Percentiles rank a stretch among this genome's conserved stretches.
Conservation (phyloP, 192 early-diverging fungal genomes). For the Radiomyces spectabilis region DNA sequence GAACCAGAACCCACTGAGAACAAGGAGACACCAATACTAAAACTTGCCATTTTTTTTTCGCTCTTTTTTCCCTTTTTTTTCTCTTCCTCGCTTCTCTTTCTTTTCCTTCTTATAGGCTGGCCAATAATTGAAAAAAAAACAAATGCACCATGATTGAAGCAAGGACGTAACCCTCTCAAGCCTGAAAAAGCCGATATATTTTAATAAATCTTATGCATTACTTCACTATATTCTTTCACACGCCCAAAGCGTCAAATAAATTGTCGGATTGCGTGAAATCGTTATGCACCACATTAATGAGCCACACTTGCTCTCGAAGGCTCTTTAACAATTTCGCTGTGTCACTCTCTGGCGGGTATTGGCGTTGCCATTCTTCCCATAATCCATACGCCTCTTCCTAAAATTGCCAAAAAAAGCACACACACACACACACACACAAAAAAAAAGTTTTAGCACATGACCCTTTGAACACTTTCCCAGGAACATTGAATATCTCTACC, state of each 20-base stretch:
- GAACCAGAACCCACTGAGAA: neutral
- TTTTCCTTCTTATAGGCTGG: no score
- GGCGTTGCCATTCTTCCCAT: slow-evolving; percentile 70
- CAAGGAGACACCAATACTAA: neutral
- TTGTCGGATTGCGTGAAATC: slow-evolving; percentile 48
- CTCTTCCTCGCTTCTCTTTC: neutral
- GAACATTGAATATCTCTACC: slow-evolving; percentile 11
- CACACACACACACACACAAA: no score
- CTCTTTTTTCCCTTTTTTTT: neutral
- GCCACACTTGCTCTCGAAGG: slow-evolving; percentile 59
- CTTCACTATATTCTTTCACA: neutral
- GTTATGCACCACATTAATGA: slow-evolving; percentile 81
- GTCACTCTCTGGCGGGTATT: slow-evolving; percentile 52
- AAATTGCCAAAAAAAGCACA: no score
- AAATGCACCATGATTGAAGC: no score
- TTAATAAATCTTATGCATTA: neutral
- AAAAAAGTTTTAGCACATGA: neutral
- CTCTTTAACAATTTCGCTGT: slow-evolving; percentile 53
- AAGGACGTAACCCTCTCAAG: no score
- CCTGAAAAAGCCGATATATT: neutral
- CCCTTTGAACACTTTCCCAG: neutral
- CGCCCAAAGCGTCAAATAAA: slow-evolving; percentile 39
- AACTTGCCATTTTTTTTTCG: neutral
- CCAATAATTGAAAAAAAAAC: no score
- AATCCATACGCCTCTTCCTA: slow-evolving; percentile 74